phyloP scores from a whole-genome alignment of 2,329 filamentous ascomycete species.

The Aspergillus sp. region DNA sequence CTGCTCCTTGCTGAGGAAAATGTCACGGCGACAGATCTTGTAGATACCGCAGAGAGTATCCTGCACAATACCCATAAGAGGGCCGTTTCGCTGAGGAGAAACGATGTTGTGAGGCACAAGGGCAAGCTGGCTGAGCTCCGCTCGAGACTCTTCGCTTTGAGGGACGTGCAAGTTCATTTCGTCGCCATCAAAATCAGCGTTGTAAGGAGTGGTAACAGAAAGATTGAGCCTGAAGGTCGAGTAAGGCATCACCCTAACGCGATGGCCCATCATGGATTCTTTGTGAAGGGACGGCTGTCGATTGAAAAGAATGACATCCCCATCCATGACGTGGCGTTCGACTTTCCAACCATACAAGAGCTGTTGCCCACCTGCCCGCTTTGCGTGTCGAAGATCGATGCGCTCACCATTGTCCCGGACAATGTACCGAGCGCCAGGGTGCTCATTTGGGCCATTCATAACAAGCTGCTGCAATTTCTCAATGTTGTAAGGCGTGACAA shows the following conservation, averaged over 20 bases:
- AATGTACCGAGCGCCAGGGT: constrained; percentile 95
- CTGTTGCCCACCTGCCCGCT: constrained; percentile 75
- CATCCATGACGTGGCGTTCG: constrained; percentile 91
- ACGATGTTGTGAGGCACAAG: constrained; percentile 99
- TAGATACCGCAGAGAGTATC: constrained; percentile 95
- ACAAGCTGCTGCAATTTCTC: constrained; percentile 86
- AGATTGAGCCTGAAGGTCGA: constrained; percentile 97
- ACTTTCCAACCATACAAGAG: constrained; percentile 98
- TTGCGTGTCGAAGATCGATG: constrained; percentile 92
- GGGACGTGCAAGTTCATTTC: constrained; percentile 99
- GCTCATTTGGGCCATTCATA: constrained; percentile 88
- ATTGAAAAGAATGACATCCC: constrained; percentile 99
- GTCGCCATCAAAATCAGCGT: constrained; percentile 99
- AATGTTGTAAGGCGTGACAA: constrained; percentile 97
- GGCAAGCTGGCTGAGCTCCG: constrained; percentile 90
- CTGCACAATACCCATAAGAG: constrained; percentile 99
- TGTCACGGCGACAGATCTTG: constrained; percentile 91
- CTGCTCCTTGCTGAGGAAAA: constrained; percentile 83
- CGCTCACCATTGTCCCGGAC: constrained; percentile 90
- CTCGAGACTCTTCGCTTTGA: constrained; percentile 93
- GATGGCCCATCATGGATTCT: constrained; percentile 99
- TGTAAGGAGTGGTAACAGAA: constrained; percentile 97
- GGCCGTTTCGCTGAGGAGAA: constrained; percentile 93
- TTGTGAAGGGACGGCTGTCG: constrained; percentile 99
- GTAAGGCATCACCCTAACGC: constrained; percentile 96